Base-by-base conservation (phyloP, 2,329 filamentous ascomycete species). In the Paecilomyces dactylethromorphus region DNA sequence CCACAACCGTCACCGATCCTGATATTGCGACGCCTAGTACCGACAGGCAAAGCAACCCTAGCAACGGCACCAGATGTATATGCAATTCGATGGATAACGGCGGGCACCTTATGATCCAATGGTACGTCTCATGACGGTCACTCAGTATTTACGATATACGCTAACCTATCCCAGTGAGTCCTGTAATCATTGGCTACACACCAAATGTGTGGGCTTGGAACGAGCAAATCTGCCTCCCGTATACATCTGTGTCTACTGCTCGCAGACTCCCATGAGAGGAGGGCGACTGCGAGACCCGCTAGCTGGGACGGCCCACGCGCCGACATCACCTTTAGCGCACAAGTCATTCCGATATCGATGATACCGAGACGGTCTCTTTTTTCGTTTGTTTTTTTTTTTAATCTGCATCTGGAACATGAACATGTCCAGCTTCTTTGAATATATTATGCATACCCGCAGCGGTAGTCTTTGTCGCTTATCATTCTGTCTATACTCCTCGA, bases 111-210 rank as follows among this genome's bases (percentile, higher is more conserved):
- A 84, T 87, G 80, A 79, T 87, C 53, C 84, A 86, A 74, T 87
- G 79, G 79, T 81, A 69, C 66, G 72, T 67, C n/a, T n/a, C 10
- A 3, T 18, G 4, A 45, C 4, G 13, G 39, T 18, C 39, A 18
- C 39, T 7, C 39, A 45, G 15, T 18, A 21, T n/a, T 6, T 45
- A 45, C 15, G 2, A n/a, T 18, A 45, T n/a, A 45, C 8, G n/a
- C 39, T 45, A 49, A 63, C 57, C 29, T 26, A 10, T 54, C 58
- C 24, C 61, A 81, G 85, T 71, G 82, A 84, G 69, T 83, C 81
- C 24, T 87, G 84, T 72, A 81, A 76, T n/a, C 84, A 86, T 64
- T 87, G 83, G 81, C 74, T 84, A 31, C 85, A 87, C 65, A 81
- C 81, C 32, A 76, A 76, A 57, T 87, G 85, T 64, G 77, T 86